Evolutionary conservation across 2,329 filamentous ascomycete species (phyloP).

Genomic region (Pseudogymnoascus sp.): DNA sequence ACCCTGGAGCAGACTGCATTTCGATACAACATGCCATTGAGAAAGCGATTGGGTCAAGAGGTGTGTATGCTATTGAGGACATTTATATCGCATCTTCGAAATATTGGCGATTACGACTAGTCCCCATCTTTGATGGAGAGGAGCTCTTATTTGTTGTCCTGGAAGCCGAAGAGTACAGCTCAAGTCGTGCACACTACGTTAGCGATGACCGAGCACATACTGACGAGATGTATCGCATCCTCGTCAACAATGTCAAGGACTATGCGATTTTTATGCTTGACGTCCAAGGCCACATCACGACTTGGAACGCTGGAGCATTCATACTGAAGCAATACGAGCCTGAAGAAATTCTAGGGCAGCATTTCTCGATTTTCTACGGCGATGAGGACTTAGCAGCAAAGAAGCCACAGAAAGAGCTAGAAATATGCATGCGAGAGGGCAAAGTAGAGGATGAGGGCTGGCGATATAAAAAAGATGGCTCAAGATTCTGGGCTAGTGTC

Average conservation of each 20-base stretch:
- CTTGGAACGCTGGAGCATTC: conserved; percentile 50
- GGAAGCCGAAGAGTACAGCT: conserved; percentile 33
- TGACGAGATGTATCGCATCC: conserved; percentile 49
- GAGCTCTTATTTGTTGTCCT: conserved; percentile 35
- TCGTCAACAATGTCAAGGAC: conserved; percentile 53
- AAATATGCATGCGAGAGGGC: conserved; percentile 45
- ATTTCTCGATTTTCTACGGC: conserved; percentile 51
- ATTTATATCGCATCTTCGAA: conserved; percentile 20
- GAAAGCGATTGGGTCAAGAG: conserved; percentile 5
- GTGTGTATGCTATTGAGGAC: conserved; percentile 28
- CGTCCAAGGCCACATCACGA: conserved; percentile 44
- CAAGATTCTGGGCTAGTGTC: conserved; percentile 52
- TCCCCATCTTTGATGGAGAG: conserved; percentile 34
- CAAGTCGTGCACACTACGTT: conserved; percentile 21
- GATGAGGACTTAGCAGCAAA: conserved; percentile 39
- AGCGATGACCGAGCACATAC: conserved; percentile 35
- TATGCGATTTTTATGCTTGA: conserved; percentile 58
- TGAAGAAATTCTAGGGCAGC: conserved; percentile 47
- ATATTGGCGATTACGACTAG: conserved; percentile 32
- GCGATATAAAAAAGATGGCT: conserved; percentile 51
- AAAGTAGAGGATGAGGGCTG: conserved; percentile 53
- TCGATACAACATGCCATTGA: conserved; percentile 23
- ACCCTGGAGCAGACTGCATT: conserved; percentile 30
- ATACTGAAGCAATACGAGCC: conserved; percentile 47
- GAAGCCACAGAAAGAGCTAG: conserved; percentile 45